Conservation (phyloP, 768 basidiomycete species). For the Flagelloscypha sp. region DNA sequence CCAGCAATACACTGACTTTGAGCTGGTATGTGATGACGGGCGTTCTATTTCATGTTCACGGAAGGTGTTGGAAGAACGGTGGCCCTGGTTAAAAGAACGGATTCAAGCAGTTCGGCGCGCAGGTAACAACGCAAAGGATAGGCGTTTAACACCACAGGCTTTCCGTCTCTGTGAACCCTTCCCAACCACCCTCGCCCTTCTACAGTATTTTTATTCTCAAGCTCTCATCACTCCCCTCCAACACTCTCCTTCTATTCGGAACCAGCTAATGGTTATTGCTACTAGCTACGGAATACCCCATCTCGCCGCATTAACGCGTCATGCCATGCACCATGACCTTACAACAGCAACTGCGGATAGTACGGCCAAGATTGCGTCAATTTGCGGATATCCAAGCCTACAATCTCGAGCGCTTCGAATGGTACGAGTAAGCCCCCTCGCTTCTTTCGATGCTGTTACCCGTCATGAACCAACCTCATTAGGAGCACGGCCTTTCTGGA, state of each 20-base stretch:
- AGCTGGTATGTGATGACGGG: slow-evolving; percentile 13
- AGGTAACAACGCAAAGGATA: slow-evolving; percentile 3
- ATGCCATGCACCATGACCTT: slow-evolving; percentile 14
- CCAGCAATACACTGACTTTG: slow-evolving; percentile 5
- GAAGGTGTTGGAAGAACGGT: slow-evolving; percentile 8
- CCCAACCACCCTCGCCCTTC: slow-evolving; percentile 11
- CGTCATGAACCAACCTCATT: too few relatives aligned
- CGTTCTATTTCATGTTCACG: slow-evolving; percentile 11
- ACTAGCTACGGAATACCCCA: slow-evolving; percentile 9
- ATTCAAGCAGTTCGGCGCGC: too few relatives aligned
- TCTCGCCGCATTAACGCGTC: slow-evolving; percentile 9
- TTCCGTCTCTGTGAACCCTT: slow-evolving; percentile 10
- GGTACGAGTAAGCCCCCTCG: too few relatives aligned
- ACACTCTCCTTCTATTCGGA: slow-evolving; percentile 12
- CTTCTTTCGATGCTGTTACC: too few relatives aligned
- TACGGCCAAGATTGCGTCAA: too few relatives aligned
- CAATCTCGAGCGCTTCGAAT: too few relatives aligned
- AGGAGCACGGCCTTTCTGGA: too few relatives aligned
- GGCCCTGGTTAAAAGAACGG: slow-evolving; percentile 12
- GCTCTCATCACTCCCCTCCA: slow-evolving; percentile 11
- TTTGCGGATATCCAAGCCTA: too few relatives aligned
- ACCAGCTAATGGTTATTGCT: slow-evolving; percentile 11
- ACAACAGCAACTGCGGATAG: too few relatives aligned
- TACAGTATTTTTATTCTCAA: slow-evolving; percentile 15
- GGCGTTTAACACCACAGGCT: slow-evolving; percentile 3